Conservation (phyloP, 768 basidiomycete species). For the Paxillus ammoniavirescens region DNA sequence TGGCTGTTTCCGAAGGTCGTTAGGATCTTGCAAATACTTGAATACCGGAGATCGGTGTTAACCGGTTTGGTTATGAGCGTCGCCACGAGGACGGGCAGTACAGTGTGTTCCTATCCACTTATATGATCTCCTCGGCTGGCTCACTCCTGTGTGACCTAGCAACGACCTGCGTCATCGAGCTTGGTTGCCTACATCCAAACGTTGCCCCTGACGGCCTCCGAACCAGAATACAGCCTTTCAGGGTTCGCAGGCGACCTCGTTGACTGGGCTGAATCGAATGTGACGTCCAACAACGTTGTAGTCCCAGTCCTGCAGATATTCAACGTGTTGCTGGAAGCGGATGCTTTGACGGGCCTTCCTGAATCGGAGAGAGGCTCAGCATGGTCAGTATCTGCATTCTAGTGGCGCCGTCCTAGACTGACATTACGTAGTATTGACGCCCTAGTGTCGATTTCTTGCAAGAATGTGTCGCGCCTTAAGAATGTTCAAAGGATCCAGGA, state of each 20-base stretch:
- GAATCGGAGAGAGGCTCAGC: conserved; percentile 45
- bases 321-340: conserved; percentile 69
- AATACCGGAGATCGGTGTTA: conserved; percentile 63
- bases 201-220: conserved; percentile 42
- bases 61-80: conserved; percentile 76
- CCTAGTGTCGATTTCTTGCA: conserved; percentile 56
- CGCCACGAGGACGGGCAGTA: conserved; percentile 81
- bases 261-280: conserved; percentile 48
- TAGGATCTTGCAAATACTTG: conserved; percentile 56
- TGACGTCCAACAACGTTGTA: conserved; percentile 66
- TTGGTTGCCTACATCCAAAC: conserved; percentile 55
- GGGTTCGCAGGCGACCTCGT: conserved; percentile 60
- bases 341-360: conserved; percentile 50
- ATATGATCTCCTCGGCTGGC: conserved; percentile 5
- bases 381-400: conserved; percentile 42
- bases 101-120: conserved; percentile 48
- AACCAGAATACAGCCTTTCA: conserved; percentile 44
- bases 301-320: conserved; percentile 82
- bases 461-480: conserved; percentile 68
- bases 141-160: conserved; percentile 41
- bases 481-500: conserved; percentile 79
- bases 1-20: conserved; percentile 78
- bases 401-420: conserved; percentile 12
- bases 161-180: conserved; percentile 63
- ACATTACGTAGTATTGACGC: conserved; percentile 44